phyloP scores from a whole-genome alignment of 148 eudicot species.

The Drosera capensis region DNA sequence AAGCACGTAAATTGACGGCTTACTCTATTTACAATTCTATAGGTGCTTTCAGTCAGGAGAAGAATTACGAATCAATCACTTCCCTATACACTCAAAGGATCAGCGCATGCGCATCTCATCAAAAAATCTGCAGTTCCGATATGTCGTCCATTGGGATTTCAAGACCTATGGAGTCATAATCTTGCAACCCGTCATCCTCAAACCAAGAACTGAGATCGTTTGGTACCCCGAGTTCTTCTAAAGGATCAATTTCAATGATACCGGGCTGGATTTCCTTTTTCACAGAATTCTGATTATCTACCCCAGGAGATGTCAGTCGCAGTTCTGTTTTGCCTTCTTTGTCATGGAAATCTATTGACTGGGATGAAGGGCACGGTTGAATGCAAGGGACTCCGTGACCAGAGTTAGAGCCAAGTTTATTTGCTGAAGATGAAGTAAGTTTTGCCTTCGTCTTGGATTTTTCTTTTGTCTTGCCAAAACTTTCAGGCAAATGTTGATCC shows the following conservation, averaged over 20 bases:
- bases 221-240: not conserved
- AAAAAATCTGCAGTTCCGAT: not conserved
- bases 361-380: too few species aligned
- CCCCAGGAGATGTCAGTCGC: too few species aligned
- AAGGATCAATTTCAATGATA: not conserved
- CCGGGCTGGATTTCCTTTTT: constrained; percentile 14
- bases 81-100: not conserved
- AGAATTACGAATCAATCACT: too few species aligned
- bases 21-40: too few species aligned
- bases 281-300: too few species aligned
- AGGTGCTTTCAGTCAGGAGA: too few species aligned
- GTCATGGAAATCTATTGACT: too few species aligned
- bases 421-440: constrained; percentile 2
- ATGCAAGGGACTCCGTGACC: too few species aligned
- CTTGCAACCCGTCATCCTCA: not conserved
- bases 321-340: too few species aligned
- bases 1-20: too few species aligned
- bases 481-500: constrained; percentile 9
- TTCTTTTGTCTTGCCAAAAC: constrained; percentile 10
- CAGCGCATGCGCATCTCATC: not conserved
- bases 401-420: not conserved
- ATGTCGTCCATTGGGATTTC: not conserved
- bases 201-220: not conserved
- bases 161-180: not conserved
- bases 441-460: constrained; percentile 12